A percentile compares a stretch with the other conserved stretches of the same genome.
Evolutionary conservation across 352 stramenopile genomes (phyloP).

Genomic region (Achlya hypogyna): DNA sequence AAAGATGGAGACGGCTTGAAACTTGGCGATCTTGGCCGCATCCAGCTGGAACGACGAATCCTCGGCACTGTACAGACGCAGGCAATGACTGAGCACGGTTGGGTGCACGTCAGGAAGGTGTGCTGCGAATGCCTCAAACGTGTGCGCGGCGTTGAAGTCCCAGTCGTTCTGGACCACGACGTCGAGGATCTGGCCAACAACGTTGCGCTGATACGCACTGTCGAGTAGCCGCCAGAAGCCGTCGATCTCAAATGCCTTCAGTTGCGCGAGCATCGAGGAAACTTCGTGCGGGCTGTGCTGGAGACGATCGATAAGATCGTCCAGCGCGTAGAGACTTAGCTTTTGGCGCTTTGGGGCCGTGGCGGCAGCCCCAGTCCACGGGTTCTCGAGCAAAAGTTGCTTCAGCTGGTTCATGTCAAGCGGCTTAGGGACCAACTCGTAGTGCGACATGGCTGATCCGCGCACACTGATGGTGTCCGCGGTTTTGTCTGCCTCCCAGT

Average conservation of each 20-base stretch:
- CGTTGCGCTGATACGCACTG: slow-evolving; percentile 38
- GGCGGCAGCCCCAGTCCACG: slow-evolving; percentile 18
- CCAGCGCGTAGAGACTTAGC: slow-evolving; percentile 42
- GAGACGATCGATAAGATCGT: slow-evolving; percentile 45
- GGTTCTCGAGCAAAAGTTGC: slow-evolving; percentile 50
- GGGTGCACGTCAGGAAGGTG: slow-evolving; percentile 29
- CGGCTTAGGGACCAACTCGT: slow-evolving; percentile 57
- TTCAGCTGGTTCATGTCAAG: slow-evolving; percentile 48
- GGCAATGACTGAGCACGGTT: slow-evolving; percentile 55
- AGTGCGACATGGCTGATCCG: slow-evolving; percentile 54
- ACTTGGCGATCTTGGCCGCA: slow-evolving; percentile 51
- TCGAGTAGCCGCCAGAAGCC: slow-evolving; percentile 56
- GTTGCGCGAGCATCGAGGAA: slow-evolving; percentile 39
- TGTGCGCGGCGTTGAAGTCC: slow-evolving; percentile 35
- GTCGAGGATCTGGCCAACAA: slow-evolving; percentile 73
- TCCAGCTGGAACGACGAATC: slow-evolving; percentile 36
- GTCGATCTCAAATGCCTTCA: slow-evolving; percentile 64
- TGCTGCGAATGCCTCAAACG: slow-evolving; percentile 32
- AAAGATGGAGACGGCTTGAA: slow-evolving; percentile 63
- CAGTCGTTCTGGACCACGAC: slow-evolving; percentile 60
- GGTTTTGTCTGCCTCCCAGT: slow-evolving; percentile 32
- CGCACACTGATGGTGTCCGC: slow-evolving; percentile 34
- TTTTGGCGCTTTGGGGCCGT: slow-evolving; percentile 43
- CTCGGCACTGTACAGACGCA: slow-evolving; percentile 42
- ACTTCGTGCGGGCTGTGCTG: slow-evolving; percentile 63